Evolutionary conservation across 176 grass and related monocot species (phyloP).

Genomic region (Musa schizocarpa): DNA sequence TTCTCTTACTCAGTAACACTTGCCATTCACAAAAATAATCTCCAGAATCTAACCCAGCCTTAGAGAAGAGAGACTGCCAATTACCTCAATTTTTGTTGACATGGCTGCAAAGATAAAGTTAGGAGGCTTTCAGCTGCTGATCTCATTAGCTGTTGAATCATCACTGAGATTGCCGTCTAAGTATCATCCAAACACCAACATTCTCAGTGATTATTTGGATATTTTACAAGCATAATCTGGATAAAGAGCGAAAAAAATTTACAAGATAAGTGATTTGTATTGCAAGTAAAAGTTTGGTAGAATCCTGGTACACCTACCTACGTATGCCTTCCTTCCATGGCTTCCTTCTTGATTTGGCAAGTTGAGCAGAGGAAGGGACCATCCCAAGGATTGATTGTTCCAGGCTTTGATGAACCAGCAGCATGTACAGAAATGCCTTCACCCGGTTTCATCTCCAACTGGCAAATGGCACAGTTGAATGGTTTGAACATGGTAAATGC

Average conservation of each 20-base stretch:
- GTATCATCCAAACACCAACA: background rate
- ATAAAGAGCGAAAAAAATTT: background rate
- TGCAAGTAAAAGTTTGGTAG: background rate
- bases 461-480: constrained; percentile 82
- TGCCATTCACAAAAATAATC: background rate
- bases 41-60: background rate
- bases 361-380: constrained; percentile 84
- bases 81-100: background rate
- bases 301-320: constrained; percentile 33
- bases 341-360: constrained; percentile 81
- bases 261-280: background rate
- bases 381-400: constrained; percentile 53
- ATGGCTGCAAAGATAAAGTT: background rate
- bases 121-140: background rate
- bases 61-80: background rate
- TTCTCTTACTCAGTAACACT: too few species aligned
- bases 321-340: constrained; percentile 81
- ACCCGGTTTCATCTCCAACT: constrained; percentile 91
- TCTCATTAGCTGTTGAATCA: background rate
- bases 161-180: background rate
- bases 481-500: constrained; percentile 62
- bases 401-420: constrained; percentile 40
- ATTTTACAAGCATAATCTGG: background rate
- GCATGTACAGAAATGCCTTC: constrained; percentile 80
- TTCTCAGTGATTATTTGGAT: background rate